Base-by-base conservation (phyloP, 2,329 filamentous ascomycete species). In the Alternaria ethzedia region DNA sequence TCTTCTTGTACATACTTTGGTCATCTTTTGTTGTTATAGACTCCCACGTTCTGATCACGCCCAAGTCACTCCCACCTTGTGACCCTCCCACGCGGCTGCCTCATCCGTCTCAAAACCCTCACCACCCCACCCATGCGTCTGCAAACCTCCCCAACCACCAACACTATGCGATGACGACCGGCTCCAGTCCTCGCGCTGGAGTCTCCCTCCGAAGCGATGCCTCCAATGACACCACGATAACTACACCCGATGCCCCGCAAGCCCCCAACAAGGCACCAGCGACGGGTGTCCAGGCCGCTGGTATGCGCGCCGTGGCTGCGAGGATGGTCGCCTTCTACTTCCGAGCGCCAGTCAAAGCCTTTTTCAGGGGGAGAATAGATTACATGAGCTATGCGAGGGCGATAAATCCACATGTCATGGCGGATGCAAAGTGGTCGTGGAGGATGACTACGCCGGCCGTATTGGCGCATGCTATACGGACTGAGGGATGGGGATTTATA, bases 291-390 rank as follows among this genome's bases (percentile, higher is more conserved):
- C 94, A 92, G 21, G 94, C 94, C 5, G 94, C 94, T 21, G 89
- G 92, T 44, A 91, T 94, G 67, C 91, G 94, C 50, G 94, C 94
- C 26, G 80, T 97, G 66, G 94, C 91, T 71, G 91, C 93, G 8
- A 91, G 96, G 76, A 85, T 93, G 72, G 87, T 97, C 58, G 90
- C 93, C 23, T 97, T 97, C 73, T 97, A 97, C 65, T 97, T 97
- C 77, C 87, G 94, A 60, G 93, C 93, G 0, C 94, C 94, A 1
- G 91, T 94, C 57, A 97, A 97, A 81, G 92, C 94, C 15, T 97
- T 97, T 78, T 97, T 97, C 81, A 88, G 93, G 65, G 94, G 92
- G 1, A 85, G 94, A 62, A 93, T 97, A 67, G 94, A 97, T 83
- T 97, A 94, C 77, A 85, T 85, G 64, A 87, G 87, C 58, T 89